Base-by-base conservation (phyloP, 371 early-diverging fungal genomes). In the Mucor lusitanicus region DNA sequence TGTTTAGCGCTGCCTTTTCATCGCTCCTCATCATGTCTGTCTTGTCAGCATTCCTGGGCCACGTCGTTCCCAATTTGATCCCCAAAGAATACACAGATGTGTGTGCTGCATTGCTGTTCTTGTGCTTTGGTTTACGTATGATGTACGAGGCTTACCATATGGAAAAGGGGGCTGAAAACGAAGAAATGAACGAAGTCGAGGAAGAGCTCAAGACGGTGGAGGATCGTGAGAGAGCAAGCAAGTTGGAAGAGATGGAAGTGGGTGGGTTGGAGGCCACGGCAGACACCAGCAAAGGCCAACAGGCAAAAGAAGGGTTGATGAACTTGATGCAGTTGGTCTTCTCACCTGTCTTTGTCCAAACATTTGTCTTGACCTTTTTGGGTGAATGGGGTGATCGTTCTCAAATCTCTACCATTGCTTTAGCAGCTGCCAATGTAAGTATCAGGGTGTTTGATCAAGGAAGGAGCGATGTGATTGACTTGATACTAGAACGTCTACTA, bases 311-410 rank as follows among this genome's bases (percentile, higher is more conserved):
- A 44, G 89, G 88, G 6, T 61, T 86, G 35, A 72, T 84, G 77
- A 88, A 90, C 62, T 69, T 89, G 69, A 75, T 87, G 78, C 88
- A 88, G 37, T 76, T 90, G 65, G 77, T 92, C 21, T 87, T 97
- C 62, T 94, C 97, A 25, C 97, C 99, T 1, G 86, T 95, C 23
- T 97, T 95, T 84, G 91, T 97, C 11, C 94, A 99, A 78, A 93
- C 95, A 0, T 98, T 97, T 84, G 87, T 94, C 32, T 80, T 99
- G 74, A 96, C 95, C 42, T 97, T 99, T 64, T 71, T 99, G 68
- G 99, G 97, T 53, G 99, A 99, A 75, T 98, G 98, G 98, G 97
- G 97, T 11, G 98, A 97, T 77, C 89, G 97, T 30, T 95, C 95
- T 56, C 97, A 98, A 78, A 88, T 94, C 60, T 88, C 94, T 15